Percentiles rank a stretch among this genome's conserved stretches.
These are phyloP conservation scores for Microdochium trichocladiopsis DNA, from an alignment of 2,329 filamentous ascomycete genomes.

Conservation along the genomic window DNA sequence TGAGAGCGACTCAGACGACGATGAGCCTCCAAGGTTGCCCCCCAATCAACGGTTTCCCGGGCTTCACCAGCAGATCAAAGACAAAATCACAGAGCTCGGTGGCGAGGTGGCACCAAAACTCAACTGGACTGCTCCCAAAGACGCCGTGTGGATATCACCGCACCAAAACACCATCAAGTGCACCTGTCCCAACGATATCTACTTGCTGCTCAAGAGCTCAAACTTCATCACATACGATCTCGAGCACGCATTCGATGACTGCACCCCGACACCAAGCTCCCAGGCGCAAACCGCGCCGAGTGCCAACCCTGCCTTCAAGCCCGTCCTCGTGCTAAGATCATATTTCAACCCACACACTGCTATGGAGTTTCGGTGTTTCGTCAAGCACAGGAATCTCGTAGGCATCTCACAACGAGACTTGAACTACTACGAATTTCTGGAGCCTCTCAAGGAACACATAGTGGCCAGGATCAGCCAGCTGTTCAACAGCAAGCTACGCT, in stretches of 20 bases:
- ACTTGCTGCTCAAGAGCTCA: conserved; percentile 87
- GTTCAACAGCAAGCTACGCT: conserved; percentile 65
- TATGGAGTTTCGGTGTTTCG: conserved; percentile 93
- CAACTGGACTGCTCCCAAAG: conserved; percentile 96
- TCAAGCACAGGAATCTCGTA: conserved; percentile 72
- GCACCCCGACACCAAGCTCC: conserved; percentile 30
- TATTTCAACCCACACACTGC: conserved; percentile 85
- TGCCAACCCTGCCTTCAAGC: conserved; percentile 67
- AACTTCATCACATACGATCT: conserved; percentile 93
- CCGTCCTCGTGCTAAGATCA: conserved; percentile 78
- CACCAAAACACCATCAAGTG: conserved; percentile 89
- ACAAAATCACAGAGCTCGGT: conserved; percentile 72
- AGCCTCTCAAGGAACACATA: conserved; percentile 55
- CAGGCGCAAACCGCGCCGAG: conserved; percentile 24
- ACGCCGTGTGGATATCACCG: conserved; percentile 85
- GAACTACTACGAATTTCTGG: conserved; percentile 82
- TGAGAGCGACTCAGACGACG: conserved; percentile 38
- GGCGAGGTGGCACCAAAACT: conserved; percentile 87
- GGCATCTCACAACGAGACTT: conserved; percentile 84
- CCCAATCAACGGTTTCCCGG: conserved; percentile 58
- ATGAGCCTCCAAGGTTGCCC: conserved; percentile 32
- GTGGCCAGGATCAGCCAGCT: conserved; percentile 65
- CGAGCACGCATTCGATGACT: conserved; percentile 85
- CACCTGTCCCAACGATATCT: conserved; percentile 81
- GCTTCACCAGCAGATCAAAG: conserved; percentile 69